These are phyloP conservation scores for Lachnellula hyalina DNA, from an alignment of 2,329 filamentous ascomycete species.

Conservation along the genomic window DNA sequence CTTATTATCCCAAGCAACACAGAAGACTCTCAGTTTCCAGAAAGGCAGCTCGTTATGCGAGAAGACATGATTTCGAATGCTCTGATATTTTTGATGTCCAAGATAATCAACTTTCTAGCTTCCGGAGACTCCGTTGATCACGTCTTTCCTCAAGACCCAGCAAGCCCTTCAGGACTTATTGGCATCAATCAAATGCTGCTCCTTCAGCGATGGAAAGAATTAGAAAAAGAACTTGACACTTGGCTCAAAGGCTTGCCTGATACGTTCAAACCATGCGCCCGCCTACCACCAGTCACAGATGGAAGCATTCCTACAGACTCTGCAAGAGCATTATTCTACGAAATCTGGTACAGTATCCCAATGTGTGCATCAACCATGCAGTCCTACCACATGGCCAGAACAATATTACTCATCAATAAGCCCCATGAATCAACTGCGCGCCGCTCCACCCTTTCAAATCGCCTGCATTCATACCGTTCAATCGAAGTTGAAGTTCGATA, in stretches of 20 bases:
- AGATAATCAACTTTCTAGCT: constrained; percentile 60
- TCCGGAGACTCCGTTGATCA: constrained; percentile 46
- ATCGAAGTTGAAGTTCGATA: constrained; percentile 48
- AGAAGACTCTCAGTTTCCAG: constrained; percentile 35
- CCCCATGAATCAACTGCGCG: constrained; percentile 49
- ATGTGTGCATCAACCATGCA: constrained; percentile 64
- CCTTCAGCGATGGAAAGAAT: constrained; percentile 47
- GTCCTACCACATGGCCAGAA: constrained; percentile 58
- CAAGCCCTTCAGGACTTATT: constrained; percentile 34
- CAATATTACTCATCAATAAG: constrained; percentile 56
- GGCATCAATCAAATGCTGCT: constrained; percentile 45
- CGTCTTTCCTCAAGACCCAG: constrained; percentile 29
- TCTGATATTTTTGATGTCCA: constrained; percentile 60
- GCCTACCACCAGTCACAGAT: constrained; percentile 35
- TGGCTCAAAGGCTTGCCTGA: constrained; percentile 56
- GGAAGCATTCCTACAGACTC: constrained; percentile 19
- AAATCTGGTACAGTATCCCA: constrained; percentile 58
- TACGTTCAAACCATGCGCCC: constrained; percentile 53
- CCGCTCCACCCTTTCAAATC: constrained; percentile 46
- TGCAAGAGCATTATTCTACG: constrained; percentile 39
- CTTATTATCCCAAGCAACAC: constrained; percentile 42
- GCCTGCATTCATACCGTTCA: constrained; percentile 51
- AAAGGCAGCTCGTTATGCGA: constrained; percentile 45
- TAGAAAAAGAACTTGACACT: constrained; percentile 51
- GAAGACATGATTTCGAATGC: constrained; percentile 62